Base-by-base conservation (phyloP, 202 grass and related monocot genomes). In the Saccharum hybrid region DNA sequence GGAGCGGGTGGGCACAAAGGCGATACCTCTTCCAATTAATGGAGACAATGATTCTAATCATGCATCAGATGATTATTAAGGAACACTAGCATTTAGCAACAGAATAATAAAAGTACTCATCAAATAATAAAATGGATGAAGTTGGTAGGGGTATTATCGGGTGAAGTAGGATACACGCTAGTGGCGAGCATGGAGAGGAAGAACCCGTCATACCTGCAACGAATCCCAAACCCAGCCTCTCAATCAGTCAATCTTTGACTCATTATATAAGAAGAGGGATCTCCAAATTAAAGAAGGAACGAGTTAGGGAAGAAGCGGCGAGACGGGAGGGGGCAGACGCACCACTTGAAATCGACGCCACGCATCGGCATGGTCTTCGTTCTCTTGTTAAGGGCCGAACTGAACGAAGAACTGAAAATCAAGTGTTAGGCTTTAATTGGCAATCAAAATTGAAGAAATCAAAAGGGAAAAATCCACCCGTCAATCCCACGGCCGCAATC, bases 181-280 rank as follows among this genome's bases (percentile, higher is more conserved):
- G 96, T 98, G 40, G 91, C 96, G 52, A 98, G 89, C 96, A 96
- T 98, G 68, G 91, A 94, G 78, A 98, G 87, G 80, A 98, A 96
- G 90, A 98, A 98, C 36, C 96, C 96, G 57, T 98, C 96, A 48
- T 98, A 98, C 96, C 96, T 97, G 78, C 66, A 83, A 86, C 8
- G 6, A 54, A 74, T 61, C n/a, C 6, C 71, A 83, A 79, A 46
- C 31, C 22, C 36, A 14, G 19, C 7, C 5, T 0, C 37, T 63
- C 12, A 23, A 62, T 77, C 54, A 77, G 36, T 30, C 0, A 61
- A 63, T 4, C n/a, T 8, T 37, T 8, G 6, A 75, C 72, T 23
- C 16, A 8, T 51, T 23, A 60, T 60, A 4, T 28, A 28, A 28
- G 0, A 48, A 8, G 1, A 9, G 2, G 54, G 21, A 39, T 63